Evolutionary conservation across 2,329 filamentous ascomycete genomes (phyloP), one percentile per base, ranked within the genome.

Genomic region (Cercospora sojina): DNA sequence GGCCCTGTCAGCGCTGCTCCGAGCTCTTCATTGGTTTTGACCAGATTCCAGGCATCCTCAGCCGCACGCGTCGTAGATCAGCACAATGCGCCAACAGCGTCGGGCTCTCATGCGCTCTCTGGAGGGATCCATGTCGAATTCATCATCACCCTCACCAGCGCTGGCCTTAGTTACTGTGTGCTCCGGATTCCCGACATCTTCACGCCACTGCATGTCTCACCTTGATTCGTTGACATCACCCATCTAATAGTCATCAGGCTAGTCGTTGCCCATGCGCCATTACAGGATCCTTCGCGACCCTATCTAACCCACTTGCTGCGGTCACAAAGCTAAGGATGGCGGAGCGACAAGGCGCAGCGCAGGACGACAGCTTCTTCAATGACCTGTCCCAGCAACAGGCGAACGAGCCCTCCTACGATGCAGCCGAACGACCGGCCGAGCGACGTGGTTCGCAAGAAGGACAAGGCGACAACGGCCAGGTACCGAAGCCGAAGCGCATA

Each of bases 401-500:
- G 20, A 75, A 64, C 68, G 71, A 32, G 68, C 25, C 77, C 62
- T 74, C 77, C 64, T 80, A 81, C 66, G 81, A 78, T 75, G 80
- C 49, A 77, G 79, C 68, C 84, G 85, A 72, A 88, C 88, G 70
- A 83, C 92, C 49, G 77, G 79, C 68, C 84, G 85, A 72, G 88
- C 88, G 70, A 83, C 92, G 23, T 89, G 91, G 53, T 69, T 84
- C 92, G n/a, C 89, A 91, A 49, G 69, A 71, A 12, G 65, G 68
- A 43, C 59, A 29, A 51, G 61, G 53, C 31, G 67, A 67, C 23
- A 75, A 74, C 64, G 75, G 73, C 32, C 74, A 75, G 43, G 67
- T 78, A 3, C 77, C 77, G 10, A 83, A 82, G 69, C 74, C 77
- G n/a, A 98, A 98, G 83, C 88, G 94, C 72, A 91, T 98, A 74